These are phyloP conservation scores for Cladophialophora immunda DNA, from an alignment of 2,329 filamentous ascomycete species.

Conservation along the genomic window DNA sequence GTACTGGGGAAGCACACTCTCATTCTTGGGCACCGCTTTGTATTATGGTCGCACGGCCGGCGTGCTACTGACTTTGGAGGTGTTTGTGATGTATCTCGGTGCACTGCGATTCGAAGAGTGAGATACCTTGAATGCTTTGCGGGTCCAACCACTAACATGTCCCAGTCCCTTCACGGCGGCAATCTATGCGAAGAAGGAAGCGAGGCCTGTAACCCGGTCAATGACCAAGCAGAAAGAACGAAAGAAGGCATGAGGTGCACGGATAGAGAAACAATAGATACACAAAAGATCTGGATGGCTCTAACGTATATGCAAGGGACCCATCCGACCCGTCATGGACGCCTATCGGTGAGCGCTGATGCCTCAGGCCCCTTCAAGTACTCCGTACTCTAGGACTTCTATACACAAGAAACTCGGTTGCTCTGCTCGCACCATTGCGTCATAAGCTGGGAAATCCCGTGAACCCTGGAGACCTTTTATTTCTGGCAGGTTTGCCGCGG, in stretches of 20 bases:
- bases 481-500: slow-evolving; percentile 8
- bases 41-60: slow-evolving; percentile 89
- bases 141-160: slow-evolving; percentile 16
- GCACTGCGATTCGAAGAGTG: slow-evolving; percentile 86
- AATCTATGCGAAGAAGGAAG: slow-evolving; percentile 84
- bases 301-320: background rate
- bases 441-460: slow-evolving; percentile 6
- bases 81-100: slow-evolving; percentile 79
- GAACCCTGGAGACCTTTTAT: background rate
- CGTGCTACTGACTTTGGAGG: slow-evolving; percentile 76
- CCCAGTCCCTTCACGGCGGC: slow-evolving; percentile 81
- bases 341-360: background rate
- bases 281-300: background rate
- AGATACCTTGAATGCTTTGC: slow-evolving; percentile 41
- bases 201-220: slow-evolving; percentile 36
- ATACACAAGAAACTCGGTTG: background rate
- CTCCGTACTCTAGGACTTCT: background rate
- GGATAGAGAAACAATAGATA: slow-evolving; percentile 28
- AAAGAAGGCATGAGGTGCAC: slow-evolving; percentile 46
- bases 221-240: slow-evolving; percentile 45
- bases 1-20: slow-evolving; percentile 94
- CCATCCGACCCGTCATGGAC: background rate
- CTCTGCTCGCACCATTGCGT: slow-evolving; percentile 14
- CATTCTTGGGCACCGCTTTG: slow-evolving; percentile 87
- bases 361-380: background rate